Base-by-base conservation (phyloP, 257 asterid species). In the Nicotiana sylvestris region DNA sequence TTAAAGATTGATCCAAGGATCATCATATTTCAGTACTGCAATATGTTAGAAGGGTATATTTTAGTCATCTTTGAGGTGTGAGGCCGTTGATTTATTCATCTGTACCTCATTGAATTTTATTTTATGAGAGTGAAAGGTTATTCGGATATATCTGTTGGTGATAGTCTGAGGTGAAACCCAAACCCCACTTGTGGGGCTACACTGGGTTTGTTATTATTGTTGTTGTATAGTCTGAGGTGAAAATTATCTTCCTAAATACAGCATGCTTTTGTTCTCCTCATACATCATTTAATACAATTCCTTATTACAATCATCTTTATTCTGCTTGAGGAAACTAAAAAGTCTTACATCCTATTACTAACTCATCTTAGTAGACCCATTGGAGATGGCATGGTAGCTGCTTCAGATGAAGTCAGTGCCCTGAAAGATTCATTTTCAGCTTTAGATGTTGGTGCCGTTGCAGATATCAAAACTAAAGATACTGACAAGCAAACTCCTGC, bases 401-500 rank as follows among this genome's bases (percentile, higher is more conserved):
- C 91, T 89, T 83, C 93, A 77, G 85, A 86, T 86, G 93, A 86
- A 69, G 92, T 89, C 80, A 86, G 82, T 83, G 84, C 86, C 72
- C 87, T 93, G 70, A 85, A 93, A 46, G 93, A 91, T 85, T 88
- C 96, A 15, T 68, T 93, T 86, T 91, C 99, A 53, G 90, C 93
- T 85, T 83, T 94, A 89, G 97, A 92, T 85, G 85, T 93, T 39
- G 76, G 88, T 83, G 72, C 82, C 57, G 86, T 76, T 85, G 70
- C 91, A 86, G 93, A 84, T 86, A 27, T 84, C 80, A 87, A 84
- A 87, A 81, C 89, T 83, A 90, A 84, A 82, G 88, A 85, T 76
- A 82, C 85, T 72, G 82, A 85, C 6, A 89, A 80, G 78, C 87
- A 87, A 83, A 77, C 88, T 85, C 82, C 90, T 80, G 69, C 58